Evolutionary conservation across 768 basidiomycete genomes (phyloP).

Genomic region (Naganishia vishniacii): DNA sequence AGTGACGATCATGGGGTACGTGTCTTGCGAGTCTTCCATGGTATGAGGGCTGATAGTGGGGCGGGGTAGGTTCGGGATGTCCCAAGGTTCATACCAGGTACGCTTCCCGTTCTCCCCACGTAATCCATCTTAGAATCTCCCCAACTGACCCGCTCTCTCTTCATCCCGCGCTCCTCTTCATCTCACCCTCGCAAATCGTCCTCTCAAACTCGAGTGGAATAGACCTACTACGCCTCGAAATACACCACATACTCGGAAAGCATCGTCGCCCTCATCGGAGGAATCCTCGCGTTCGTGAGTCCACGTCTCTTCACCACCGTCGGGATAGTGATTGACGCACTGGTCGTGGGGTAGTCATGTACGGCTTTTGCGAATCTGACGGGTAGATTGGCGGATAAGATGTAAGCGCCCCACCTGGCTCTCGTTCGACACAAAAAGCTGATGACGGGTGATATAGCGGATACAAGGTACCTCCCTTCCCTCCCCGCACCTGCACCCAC

Average conservation of each 20-base stretch:
- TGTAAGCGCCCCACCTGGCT: slow-evolving; percentile 17
- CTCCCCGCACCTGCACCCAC: not conserved
- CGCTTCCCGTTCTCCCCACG: not conserved
- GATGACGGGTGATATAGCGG: no score
- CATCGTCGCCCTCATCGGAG: slow-evolving; percentile 25
- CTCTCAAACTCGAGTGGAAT: not conserved
- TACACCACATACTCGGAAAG: slow-evolving; percentile 18
- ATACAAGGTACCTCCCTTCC: slow-evolving; percentile 16
- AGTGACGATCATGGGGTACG: slow-evolving; percentile 24
- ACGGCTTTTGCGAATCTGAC: slow-evolving; percentile 25
- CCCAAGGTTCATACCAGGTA: slow-evolving; percentile 14
- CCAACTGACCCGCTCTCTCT: not conserved
- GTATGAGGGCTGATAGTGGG: not conserved
- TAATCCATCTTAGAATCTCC: not conserved
- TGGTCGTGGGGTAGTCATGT: slow-evolving; percentile 8
- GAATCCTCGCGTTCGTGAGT: slow-evolving; percentile 24
- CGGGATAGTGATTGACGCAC: not conserved
- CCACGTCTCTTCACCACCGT: not conserved
- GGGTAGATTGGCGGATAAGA: slow-evolving; percentile 20
- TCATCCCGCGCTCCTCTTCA: not conserved
- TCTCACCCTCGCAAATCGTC: not conserved
- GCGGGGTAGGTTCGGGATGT: slow-evolving; percentile 16
- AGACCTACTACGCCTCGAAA: slow-evolving; percentile 24
- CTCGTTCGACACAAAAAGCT: no score
- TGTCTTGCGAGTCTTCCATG: not conserved